These are phyloP conservation scores for Lachancea quebecensis DNA, from an alignment of 805 yeast genomes.

Conservation along the genomic window DNA sequence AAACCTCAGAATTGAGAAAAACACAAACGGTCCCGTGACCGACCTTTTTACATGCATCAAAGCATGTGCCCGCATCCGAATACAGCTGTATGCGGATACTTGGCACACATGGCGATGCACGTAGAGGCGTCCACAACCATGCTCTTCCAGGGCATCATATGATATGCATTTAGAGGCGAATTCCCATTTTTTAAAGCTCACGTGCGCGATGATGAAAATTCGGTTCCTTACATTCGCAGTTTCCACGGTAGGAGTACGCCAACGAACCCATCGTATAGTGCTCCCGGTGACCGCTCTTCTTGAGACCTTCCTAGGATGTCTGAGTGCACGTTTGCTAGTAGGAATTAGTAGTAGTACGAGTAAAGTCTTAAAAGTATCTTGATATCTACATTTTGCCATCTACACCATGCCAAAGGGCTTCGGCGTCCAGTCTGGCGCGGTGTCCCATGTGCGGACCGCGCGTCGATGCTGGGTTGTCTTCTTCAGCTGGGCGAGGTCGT, in stretches of 20 bases:
- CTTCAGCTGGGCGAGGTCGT: constrained; percentile 1
- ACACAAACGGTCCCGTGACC: neutral
- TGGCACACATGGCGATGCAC: neutral
- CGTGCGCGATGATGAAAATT: constrained; percentile 60
- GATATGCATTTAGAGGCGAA: constrained; percentile 1
- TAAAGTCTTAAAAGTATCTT: neutral
- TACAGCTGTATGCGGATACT: neutral
- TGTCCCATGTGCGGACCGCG: constrained; percentile 2
- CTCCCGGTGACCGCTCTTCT: constrained; percentile 77
- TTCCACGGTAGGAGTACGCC: constrained; percentile 87
- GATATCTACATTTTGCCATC: neutral
- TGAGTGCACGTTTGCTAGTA: constrained; percentile 37
- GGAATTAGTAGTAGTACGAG: constrained; percentile 7
- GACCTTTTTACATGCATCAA: neutral
- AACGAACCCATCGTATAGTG: constrained; percentile 66
- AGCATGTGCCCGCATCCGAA: neutral
- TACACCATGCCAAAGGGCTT: constrained; percentile 4
- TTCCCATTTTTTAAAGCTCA: neutral
- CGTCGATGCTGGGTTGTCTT: neutral
- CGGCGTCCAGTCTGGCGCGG: constrained; percentile 6
- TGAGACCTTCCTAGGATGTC: constrained; percentile 89
- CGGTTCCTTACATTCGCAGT: constrained; percentile 83
- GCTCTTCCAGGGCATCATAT: constrained; percentile 4
- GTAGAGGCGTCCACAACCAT: constrained; percentile 1
- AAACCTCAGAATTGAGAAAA: neutral